Evolutionary conservation across 75 land plant species (phyloP), one percentile per base, ranked within the genome.

Genomic region (Cunninghamia lanceolata): DNA sequence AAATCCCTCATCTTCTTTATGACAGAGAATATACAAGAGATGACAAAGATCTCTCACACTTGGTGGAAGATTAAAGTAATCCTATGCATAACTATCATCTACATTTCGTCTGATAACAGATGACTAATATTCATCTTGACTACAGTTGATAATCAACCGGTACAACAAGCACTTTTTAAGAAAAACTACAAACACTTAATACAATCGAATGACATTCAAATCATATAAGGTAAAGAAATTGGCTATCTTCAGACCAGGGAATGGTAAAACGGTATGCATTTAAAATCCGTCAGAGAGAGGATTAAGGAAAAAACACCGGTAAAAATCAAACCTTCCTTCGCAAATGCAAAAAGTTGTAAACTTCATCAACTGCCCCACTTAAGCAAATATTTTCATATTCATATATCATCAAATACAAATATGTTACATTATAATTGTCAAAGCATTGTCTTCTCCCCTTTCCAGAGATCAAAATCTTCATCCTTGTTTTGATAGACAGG

Each of bases 401-500:
- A 80, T 80, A n/a, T 25, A 45, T 43, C 52, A 45, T 45, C 30
- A 43, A 80, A 80, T 40, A 45, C 46, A 3, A 45, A 19, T 80
- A 11, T 80, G 9, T 80, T 14, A 43, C 28, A 25, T 42, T 79
- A 8, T 80, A 28, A 19, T 28, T 43, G n/a, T n/a, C 15, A 80
- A 19, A 45, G 34, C 9, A 80, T n/a, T 43, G 46, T 43, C 36
- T 39, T 80, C 82, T 43, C 53, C 95, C 97, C 93, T 77, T 93
- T 90, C 99, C 97, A 96, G 11, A 94, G 87, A 19, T 85, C 88
- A 42, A 70, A 85, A 88, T 94, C 93, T 85, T 89, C 91, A 30
- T 90, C 85, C 36, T 89, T 88, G 43, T 88, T 88, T 73, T 87
- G 91, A 82, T 96, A 96, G 63, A 96, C 95, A 52, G 99, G 96